Conservation (phyloP, 208 protist species). For the Trichomonas vaginalis region DNA sequence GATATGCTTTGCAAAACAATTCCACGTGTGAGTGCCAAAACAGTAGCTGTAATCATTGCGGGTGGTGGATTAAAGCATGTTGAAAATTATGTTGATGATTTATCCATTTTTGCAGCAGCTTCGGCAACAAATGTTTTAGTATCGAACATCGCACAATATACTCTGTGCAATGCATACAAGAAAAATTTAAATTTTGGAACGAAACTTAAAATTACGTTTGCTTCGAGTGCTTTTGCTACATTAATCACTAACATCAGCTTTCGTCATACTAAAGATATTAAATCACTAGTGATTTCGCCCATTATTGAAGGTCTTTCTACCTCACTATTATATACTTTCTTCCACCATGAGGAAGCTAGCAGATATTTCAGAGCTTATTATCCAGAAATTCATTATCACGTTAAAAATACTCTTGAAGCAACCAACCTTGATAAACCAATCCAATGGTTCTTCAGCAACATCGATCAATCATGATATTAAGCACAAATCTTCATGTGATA, state of each 20-base stretch:
- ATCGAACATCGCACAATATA: not conserved
- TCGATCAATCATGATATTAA: no score
- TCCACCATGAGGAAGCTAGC: not conserved
- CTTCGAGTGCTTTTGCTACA: not conserved
- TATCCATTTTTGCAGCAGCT: not conserved
- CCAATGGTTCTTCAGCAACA: not conserved
- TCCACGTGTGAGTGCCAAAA: not conserved
- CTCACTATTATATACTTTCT: not conserved
- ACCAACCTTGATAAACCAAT: not conserved
- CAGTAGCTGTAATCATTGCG: not conserved
- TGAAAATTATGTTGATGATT: not conserved
- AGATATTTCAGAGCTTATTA: not conserved
- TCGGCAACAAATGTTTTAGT: not conserved
- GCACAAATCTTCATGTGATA: not conserved
- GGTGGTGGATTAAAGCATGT: not conserved
- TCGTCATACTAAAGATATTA: not conserved
- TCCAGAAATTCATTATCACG: not conserved
- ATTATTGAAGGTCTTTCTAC: not conserved
- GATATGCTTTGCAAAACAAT: not conserved
- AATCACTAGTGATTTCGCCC: not conserved
- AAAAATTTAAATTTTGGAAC: not conserved
- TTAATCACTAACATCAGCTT: not conserved
- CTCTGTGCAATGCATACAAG: not conserved
- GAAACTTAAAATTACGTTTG: not conserved
- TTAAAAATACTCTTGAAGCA: not conserved